A percentile compares a stretch with the other conserved stretches of the same genome.
Conservation (phyloP, 2,329 filamentous ascomycete genomes). For the Aspergillus sp. region DNA sequence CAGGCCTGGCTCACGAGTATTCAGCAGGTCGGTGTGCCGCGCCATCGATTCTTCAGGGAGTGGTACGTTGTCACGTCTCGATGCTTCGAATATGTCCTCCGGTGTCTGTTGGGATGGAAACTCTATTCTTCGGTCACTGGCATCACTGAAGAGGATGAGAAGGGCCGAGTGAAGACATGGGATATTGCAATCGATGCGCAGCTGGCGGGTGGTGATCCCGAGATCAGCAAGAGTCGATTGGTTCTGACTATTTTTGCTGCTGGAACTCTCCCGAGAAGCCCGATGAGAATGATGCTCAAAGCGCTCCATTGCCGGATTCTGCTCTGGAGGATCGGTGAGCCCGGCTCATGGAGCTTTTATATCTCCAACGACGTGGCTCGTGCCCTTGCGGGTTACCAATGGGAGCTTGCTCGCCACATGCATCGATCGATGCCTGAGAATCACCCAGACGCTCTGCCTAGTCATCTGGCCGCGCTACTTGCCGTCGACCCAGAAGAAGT, state of each 20-base stretch:
- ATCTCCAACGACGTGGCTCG: constrained; percentile 62
- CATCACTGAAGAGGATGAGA: constrained; percentile 74
- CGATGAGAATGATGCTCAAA: constrained; percentile 79
- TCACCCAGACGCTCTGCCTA: constrained; percentile 60
- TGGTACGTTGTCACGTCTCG: constrained; percentile 72
- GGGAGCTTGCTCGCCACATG: constrained; percentile 69
- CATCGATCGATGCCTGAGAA: constrained; percentile 40
- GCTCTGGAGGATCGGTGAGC: constrained; percentile 66
- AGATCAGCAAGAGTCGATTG: constrained; percentile 80
- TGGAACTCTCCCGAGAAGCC: constrained; percentile 74
- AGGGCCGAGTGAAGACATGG: constrained; percentile 83
- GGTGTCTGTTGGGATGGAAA: constrained; percentile 67
- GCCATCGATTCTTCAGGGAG: constrained; percentile 78
- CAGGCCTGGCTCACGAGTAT: constrained; percentile 90
- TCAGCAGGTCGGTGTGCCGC: constrained; percentile 84
- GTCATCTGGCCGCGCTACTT: constrained; percentile 66
- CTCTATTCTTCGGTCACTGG: constrained; percentile 73
- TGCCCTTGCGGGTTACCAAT: constrained; percentile 65
- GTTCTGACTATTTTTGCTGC: constrained; percentile 82
- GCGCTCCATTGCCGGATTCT: constrained; percentile 85
- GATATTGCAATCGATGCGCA: constrained; percentile 88
- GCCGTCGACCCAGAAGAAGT: constrained; percentile 76
- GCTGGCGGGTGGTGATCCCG: constrained; percentile 78
- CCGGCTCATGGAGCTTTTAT: constrained; percentile 55
- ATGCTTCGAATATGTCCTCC: constrained; percentile 69